Conservation (phyloP, 495 filamentous ascomycete species). For the Lasiosphaeria hispida region DNA sequence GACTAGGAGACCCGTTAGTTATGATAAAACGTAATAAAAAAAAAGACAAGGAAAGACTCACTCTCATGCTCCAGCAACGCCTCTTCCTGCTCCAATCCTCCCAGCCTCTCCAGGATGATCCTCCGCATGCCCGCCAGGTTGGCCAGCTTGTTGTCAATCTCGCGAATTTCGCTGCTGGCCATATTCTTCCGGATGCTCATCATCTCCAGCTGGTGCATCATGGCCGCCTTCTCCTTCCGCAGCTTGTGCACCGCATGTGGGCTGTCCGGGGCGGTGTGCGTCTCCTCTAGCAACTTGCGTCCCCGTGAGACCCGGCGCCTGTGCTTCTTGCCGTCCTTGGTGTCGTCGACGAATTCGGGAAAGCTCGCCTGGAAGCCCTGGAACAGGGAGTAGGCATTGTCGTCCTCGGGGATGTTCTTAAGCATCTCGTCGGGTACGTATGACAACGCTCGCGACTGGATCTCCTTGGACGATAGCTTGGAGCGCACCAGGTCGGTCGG, state of each 20-base stretch:
- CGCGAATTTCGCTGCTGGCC: slow-evolving; percentile 91
- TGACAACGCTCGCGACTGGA: slow-evolving; percentile 88
- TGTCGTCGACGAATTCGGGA: slow-evolving; percentile 67
- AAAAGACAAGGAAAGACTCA: slow-evolving; percentile 42
- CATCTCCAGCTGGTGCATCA: slow-evolving; percentile 85
- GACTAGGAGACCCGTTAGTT: slow-evolving; percentile 49
- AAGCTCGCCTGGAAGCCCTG: slow-evolving; percentile 92
- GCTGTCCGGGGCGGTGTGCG: slow-evolving; percentile 46
- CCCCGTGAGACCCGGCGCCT: slow-evolving; percentile 67
- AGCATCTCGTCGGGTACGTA: slow-evolving; percentile 91
- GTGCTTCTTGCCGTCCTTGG: slow-evolving; percentile 65
- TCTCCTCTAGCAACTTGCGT: slow-evolving; percentile 69
- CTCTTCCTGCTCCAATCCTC: slow-evolving; percentile 89
- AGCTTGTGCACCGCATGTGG: slow-evolving; percentile 66
- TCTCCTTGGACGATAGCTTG: slow-evolving; percentile 85
- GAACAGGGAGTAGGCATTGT: slow-evolving; percentile 86
- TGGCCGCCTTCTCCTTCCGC: slow-evolving; percentile 69
- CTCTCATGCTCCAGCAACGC: slow-evolving; percentile 83
- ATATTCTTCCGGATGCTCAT: slow-evolving; percentile 93
- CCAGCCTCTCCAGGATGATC: slow-evolving; percentile 87
- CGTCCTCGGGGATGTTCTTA: slow-evolving; percentile 76
- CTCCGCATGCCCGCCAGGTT: slow-evolving; percentile 92
- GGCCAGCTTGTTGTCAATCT: slow-evolving; percentile 95
- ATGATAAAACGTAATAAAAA: not conserved
- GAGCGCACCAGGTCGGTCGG: slow-evolving; percentile 92